Evolutionary conservation across 768 basidiomycete species (phyloP), one percentile per base, ranked within the genome.

Genomic region (Boletales sp.): DNA sequence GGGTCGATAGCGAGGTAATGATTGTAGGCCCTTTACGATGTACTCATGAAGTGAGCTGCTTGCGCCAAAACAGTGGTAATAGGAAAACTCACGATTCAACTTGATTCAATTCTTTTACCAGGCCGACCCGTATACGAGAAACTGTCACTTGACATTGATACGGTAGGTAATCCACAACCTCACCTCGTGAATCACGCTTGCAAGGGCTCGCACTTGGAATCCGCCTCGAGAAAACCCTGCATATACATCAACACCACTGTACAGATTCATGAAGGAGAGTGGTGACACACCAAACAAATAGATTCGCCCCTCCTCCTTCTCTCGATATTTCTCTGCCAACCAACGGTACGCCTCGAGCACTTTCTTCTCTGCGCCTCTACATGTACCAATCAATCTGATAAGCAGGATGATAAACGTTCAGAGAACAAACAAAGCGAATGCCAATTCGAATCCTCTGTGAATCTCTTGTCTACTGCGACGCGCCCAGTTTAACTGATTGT

Each of bases 201-300:
- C 66, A 5, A 73, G 31, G 0, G 53, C 58, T 2, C 72, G 69
- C 4, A 62, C 68, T 59, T 71, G 70, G 45, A 70, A 73, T 7
- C 72, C 72, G 1, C 72, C 72, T 14, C 72, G 65, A 24, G 71
- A 73, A 40, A 73, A 72, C 3, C 72, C 72, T 72, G 39, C 1
- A 19, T 2, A 19, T 39, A 17, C 13, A 34, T 12, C 13, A 14
- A 13, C 13, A 34, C 15, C 34, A 13, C 3, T 13, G 15, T 34
- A 34, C 13, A 1, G 13, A 13, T 12, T 7, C 5, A 21, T 4
- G 6, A n/a, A 21, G 12, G 0, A 18, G 15, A 27, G 24, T 27
- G 24, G 24, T 4, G 30, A 32, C 55, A 0, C 18, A 70, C 72
- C 72, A 48, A 74, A 73, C 0, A 74, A 50, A 52, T 61, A 74